phyloP scores from a whole-genome alignment of 1,284 basidiomycete genomes.

The Ceratobasidium sp. region DNA sequence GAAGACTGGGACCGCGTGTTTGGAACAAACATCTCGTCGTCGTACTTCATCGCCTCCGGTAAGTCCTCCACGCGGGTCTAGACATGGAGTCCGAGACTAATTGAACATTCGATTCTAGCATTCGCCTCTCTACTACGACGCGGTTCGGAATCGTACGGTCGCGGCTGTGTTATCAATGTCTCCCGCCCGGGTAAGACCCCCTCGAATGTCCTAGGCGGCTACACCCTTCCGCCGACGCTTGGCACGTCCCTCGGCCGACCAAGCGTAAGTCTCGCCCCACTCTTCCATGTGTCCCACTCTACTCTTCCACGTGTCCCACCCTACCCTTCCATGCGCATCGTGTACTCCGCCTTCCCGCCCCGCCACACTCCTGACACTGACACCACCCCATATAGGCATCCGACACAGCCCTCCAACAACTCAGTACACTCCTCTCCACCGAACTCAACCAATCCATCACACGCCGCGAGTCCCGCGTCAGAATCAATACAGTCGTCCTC shows the following conservation, averaged over 20 bases:
- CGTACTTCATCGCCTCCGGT: slow-evolving; percentile 44
- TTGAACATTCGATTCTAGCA: neutral
- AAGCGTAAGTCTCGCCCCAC: slow-evolving; percentile 11
- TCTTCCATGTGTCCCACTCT: neutral
- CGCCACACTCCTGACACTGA: neutral
- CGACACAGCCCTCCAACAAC: slow-evolving; percentile 42
- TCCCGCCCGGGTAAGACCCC: slow-evolving; percentile 32
- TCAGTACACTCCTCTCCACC: slow-evolving; percentile 25
- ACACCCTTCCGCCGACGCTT: slow-evolving; percentile 11
- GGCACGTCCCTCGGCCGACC: slow-evolving; percentile 14
- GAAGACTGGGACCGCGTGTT: slow-evolving; percentile 44
- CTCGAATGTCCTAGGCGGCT: slow-evolving; percentile 17
- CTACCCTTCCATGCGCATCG: neutral
- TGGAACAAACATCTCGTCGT: slow-evolving; percentile 41
- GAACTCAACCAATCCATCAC: slow-evolving; percentile 18
- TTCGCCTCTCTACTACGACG: slow-evolving; percentile 12
- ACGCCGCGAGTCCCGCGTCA: neutral
- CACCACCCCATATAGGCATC: slow-evolving; percentile 8
- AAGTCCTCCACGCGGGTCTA: neutral
- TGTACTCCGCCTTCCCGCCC: neutral
- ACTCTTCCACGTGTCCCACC: neutral
- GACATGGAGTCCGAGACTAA: neutral
- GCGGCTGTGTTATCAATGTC: slow-evolving; percentile 43
- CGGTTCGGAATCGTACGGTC: slow-evolving; percentile 12
- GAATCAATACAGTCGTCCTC: slow-evolving; percentile 32